Evolutionary conservation across 306 rosid genomes (phyloP), one percentile per base, ranked within the genome.

Genomic region (Arachis stenosperma): DNA sequence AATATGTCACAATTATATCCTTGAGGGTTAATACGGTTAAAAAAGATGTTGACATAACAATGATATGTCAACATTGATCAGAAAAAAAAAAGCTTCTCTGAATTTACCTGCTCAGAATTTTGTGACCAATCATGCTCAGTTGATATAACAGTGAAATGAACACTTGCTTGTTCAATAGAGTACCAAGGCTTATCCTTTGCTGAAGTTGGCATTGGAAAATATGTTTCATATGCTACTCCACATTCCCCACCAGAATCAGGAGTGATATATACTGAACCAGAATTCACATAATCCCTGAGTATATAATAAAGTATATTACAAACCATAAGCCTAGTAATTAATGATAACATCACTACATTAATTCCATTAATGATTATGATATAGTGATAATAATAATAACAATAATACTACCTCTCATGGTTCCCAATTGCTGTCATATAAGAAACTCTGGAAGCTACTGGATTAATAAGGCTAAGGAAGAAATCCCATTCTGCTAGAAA

Each of bases 231-330:
- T 12, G 98, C 86, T 43, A 93, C 92, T 61, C 98, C 96, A 84
- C 89, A 85, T 84, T 93, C 97, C n/a, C 98, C 98, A 1, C 98
- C 97, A 46, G 98, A 90, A 63, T 93, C 98, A 2, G 96, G 87
- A 2, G 86, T 69, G 10, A 27, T 0, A 78, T 90, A 90, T 42
- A 85, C 78, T 15, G 93, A 89, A 56, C 92, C 92, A 0, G 91
- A 81, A 61, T 66, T 64, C n/a, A 59, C 1, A 40, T 93, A 93
- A 47, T 90, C 98, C 84, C 98, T 90, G 76, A 53, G 30, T 51
- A 33, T 33, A 33, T 33, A 33, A 33, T 33, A 33, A 33, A 33
- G 37, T 33, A 33, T 33, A 53, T 30, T 51, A 33, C 29, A 40
- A 42, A 73, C 46, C 65, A 30, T 1, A 37, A 30, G 46, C 36